Base-by-base conservation (phyloP, 1,139 yeast genomes). In the Hyphopichia buzzinii region DNA sequence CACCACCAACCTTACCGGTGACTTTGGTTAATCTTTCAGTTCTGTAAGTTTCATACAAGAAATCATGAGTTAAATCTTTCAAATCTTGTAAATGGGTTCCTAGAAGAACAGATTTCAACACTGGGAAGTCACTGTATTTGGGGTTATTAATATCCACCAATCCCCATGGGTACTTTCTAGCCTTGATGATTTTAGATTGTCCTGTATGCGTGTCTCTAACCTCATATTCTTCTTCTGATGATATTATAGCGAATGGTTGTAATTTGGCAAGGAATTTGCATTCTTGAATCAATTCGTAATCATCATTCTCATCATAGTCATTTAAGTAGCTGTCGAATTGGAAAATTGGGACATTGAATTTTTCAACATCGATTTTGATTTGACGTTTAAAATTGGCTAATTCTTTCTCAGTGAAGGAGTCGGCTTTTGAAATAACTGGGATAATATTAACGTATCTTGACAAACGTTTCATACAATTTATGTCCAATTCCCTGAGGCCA, bases 141-240 rank as follows among this genome's bases (percentile, higher is more conserved):
- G 95, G 81, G 56, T 92, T 94, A 52, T 87, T 90, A 34, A 77
- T 72, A 55, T 90, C 95, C 34, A 92, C 81, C 37, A 79, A 62
- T 1, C 97, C 97, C 97, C 98, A 92, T 14, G 97, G 96, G 57
- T 90, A 92, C 57, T 81, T 77, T 58, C 98, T 78, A 6, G 88
- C 96, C 44, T 90, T 79, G 31, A 84, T 74, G 33, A 72, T 57
- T 32, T 49, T 57, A n/a, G 59, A 39, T 42, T 74, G 70, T 8
- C 90, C 92, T 16, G 80, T 72, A 19, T 54, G 57, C 11, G 74
- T 60, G 49, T 83, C 89, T 34, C 52, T 57, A 31, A 69, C 57
- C 48, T 78, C 83, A 43, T 59, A 67, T 26, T 70, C 70, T 17
- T 60, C 64, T 53, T 77, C 80, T 3, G 95, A 83, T 5, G 96